phyloP scores from a whole-genome alignment of 2,329 filamentous ascomycete species.

The Penicillium sp. region DNA sequence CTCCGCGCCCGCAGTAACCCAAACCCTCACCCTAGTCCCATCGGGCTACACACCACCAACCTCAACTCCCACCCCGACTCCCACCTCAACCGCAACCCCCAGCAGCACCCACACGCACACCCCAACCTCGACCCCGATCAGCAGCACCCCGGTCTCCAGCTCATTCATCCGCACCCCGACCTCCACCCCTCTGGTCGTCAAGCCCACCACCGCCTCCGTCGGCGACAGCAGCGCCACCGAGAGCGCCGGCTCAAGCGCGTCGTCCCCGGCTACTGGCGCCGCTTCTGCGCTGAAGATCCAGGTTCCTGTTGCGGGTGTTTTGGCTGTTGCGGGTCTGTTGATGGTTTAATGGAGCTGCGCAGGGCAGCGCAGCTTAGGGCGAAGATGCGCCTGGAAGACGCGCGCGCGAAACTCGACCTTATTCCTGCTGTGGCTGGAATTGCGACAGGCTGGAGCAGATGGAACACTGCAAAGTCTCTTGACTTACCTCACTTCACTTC shows the following conservation, averaged over 20 bases:
- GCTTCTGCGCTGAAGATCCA: conserved; percentile 23
- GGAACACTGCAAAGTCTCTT: too few relatives aligned
- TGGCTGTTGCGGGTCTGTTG: conserved; percentile 38
- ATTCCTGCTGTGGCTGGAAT: too few relatives aligned
- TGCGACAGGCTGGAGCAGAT: too few relatives aligned
- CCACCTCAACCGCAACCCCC: conserved; percentile 25
- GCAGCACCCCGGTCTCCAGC: conserved; percentile 19
- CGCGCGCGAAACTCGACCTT: too few relatives aligned
- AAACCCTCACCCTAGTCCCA: conserved; percentile 33
- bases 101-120: conserved; percentile 15
- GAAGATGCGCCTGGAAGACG: too few relatives aligned
- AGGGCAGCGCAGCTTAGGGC: too few relatives aligned
- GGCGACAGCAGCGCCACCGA: conserved; percentile 7
- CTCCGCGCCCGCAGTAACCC: too few relatives aligned
- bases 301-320: conserved; percentile 30
- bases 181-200: conserved; percentile 23
- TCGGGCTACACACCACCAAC: conserved; percentile 27
- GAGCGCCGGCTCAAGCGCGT: too few relatives aligned
- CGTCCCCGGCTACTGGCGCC: conserved; percentile 22
- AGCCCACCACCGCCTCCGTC: conserved; percentile 15
- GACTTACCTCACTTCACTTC: too few relatives aligned
- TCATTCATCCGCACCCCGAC: not conserved
- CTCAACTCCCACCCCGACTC: conserved; percentile 23
- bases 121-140: conserved; percentile 3
- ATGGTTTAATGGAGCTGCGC: conserved; percentile 37